Percentiles rank a stretch among this genome's conserved stretches.
Evolutionary conservation across 495 filamentous ascomycete species (phyloP).

Genomic region (Trichoderma orchidacearum): DNA sequence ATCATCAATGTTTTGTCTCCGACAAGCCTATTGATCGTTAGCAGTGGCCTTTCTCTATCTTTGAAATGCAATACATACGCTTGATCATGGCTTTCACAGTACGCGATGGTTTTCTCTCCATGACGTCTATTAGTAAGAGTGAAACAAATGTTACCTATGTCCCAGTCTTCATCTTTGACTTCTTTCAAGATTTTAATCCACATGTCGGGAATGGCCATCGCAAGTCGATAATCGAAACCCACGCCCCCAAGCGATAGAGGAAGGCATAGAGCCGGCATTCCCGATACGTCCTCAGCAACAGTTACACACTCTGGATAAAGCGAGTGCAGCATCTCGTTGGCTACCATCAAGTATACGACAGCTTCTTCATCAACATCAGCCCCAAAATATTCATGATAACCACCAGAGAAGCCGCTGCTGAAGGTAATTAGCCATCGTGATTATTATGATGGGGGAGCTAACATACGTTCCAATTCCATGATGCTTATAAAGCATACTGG

Average conservation of each 20-base stretch:
- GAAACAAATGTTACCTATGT: constrained; percentile 70
- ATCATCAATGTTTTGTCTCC: constrained; percentile 94
- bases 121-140: constrained; percentile 86
- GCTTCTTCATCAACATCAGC: constrained; percentile 86
- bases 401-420: constrained; percentile 82
- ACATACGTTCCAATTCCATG: constrained; percentile 97
- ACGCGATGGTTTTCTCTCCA: constrained; percentile 97
- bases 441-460: not conserved
- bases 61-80: constrained; percentile 47
- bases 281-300: constrained; percentile 93
- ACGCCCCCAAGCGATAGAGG: constrained; percentile 75
- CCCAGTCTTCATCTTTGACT: constrained; percentile 82
- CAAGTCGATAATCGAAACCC: constrained; percentile 93
- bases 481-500: constrained; percentile 92
- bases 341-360: constrained; percentile 88
- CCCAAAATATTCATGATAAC: constrained; percentile 98
- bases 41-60: constrained; percentile 4
- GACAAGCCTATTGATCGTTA: constrained; percentile 54
- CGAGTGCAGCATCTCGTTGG: constrained; percentile 88
- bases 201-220: constrained; percentile 97
- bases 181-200: constrained; percentile 99
- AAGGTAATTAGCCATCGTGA: constrained; percentile 1
- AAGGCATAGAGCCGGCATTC: constrained; percentile 91
- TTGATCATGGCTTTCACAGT: constrained; percentile 95
- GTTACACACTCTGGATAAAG: constrained; percentile 80